A percentile compares a stretch with the other conserved stretches of the same genome.
phyloP scores from a whole-genome alignment of 176 grass and related monocot genomes.

The Poa pratensis region DNA sequence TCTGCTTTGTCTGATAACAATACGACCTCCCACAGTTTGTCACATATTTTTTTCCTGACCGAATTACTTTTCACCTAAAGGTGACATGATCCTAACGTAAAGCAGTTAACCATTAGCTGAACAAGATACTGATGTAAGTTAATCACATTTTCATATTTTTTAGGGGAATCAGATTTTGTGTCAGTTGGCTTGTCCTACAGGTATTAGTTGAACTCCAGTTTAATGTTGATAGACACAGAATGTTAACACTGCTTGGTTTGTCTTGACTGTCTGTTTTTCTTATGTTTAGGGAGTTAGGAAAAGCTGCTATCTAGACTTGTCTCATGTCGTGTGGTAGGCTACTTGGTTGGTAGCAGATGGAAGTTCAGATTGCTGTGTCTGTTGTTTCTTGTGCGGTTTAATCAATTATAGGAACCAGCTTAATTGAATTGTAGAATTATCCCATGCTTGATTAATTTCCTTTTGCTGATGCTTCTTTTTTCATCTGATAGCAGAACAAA shows the following conservation, averaged over 20 bases:
- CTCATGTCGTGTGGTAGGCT: neutral
- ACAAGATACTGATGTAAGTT: constrained; percentile 9
- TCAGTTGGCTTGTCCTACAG: neutral
- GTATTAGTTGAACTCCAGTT: constrained; percentile 20
- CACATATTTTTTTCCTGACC: constrained; percentile 29
- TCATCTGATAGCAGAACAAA: constrained; percentile 20
- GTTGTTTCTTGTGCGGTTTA: constrained; percentile 20
- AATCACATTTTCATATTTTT: constrained; percentile 13
- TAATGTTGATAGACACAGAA: constrained; percentile 11
- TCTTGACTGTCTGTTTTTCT: neutral
- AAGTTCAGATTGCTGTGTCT: constrained; percentile 20
- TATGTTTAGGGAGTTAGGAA: constrained; percentile 27
- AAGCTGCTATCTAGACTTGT: constrained; percentile 27
- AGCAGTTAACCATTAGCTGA: constrained; percentile 27
- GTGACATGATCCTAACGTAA: constrained; percentile 30
- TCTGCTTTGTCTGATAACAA: constrained; percentile 37
- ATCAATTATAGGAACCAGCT: constrained; percentile 5
- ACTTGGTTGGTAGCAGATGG: constrained; percentile 7
- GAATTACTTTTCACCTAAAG: constrained; percentile 25
- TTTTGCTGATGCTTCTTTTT: constrained; percentile 5
- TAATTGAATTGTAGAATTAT: constrained; percentile 21
- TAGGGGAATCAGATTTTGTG: neutral
- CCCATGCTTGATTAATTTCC: constrained; percentile 10
- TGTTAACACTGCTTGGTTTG: neutral
- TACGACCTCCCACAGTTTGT: constrained; percentile 31